Percentiles rank a stretch among this genome's conserved stretches.
Conservation (phyloP, 768 basidiomycete genomes). For the Polyporus arcularius region DNA sequence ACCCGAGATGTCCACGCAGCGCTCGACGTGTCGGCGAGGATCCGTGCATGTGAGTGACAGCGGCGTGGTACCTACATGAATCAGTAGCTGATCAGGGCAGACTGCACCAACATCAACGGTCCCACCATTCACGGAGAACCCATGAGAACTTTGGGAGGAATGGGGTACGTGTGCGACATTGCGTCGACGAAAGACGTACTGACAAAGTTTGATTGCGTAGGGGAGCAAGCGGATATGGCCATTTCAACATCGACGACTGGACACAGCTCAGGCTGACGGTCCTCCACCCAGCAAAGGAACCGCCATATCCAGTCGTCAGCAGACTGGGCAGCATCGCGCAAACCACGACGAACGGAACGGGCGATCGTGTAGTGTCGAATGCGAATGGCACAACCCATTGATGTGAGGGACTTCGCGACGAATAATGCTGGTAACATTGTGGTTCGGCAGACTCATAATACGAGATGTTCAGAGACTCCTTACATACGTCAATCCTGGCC, state of each 20-base stretch:
- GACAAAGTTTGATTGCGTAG: slow-evolving; percentile 11
- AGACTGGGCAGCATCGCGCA: neutral
- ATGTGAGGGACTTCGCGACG: neutral
- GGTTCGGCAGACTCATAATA: no score
- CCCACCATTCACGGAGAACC: slow-evolving; percentile 49
- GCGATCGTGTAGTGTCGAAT: neutral
- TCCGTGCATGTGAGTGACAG: slow-evolving; percentile 44
- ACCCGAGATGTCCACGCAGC: slow-evolving; percentile 46
- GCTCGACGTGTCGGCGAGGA: slow-evolving; percentile 45
- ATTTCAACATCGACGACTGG: slow-evolving; percentile 53
- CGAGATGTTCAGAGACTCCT: no score
- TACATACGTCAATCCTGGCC: no score
- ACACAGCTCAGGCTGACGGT: slow-evolving; percentile 47
- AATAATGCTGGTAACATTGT: no score
- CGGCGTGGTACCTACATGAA: neutral
- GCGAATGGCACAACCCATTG: neutral
- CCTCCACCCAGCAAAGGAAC: slow-evolving; percentile 36
- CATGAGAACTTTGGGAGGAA: slow-evolving; percentile 38
- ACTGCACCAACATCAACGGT: slow-evolving; percentile 57
- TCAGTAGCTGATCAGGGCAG: slow-evolving; percentile 32
- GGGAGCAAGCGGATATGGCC: slow-evolving; percentile 47
- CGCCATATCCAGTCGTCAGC: slow-evolving; percentile 3
- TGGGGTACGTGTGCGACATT: slow-evolving; percentile 41
- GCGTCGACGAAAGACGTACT: neutral
- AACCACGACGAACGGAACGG: neutral